Evolutionary conservation across 2,329 filamentous ascomycete genomes (phyloP).

Genomic region (Coleophoma eucalyptorum): DNA sequence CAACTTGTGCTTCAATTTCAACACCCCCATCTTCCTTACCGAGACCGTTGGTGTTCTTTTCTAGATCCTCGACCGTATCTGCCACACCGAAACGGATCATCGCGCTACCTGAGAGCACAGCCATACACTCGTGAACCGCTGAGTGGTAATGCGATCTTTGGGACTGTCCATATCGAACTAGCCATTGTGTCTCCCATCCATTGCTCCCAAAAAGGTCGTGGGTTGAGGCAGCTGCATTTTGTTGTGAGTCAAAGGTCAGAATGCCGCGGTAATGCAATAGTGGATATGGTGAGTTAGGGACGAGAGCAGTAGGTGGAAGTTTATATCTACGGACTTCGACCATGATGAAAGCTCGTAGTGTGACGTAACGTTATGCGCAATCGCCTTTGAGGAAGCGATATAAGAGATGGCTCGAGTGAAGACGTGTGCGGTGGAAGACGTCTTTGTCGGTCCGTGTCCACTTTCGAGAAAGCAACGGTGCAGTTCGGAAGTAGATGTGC

Average conservation of each 20-base stretch:
- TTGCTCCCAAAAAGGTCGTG: slow-evolving; percentile 43
- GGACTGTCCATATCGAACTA: slow-evolving; percentile 51
- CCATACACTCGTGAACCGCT: slow-evolving; percentile 53
- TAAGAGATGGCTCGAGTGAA: no score
- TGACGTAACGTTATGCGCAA: no score
- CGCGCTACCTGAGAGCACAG: slow-evolving; percentile 47
- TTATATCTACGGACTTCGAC: slow-evolving; percentile 31
- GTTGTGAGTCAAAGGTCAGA: slow-evolving; percentile 23
- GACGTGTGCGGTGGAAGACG: no score
- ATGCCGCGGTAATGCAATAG: slow-evolving; percentile 48
- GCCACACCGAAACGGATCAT: slow-evolving; percentile 52
- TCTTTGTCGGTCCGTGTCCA: no score
- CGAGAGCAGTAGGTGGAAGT: slow-evolving; percentile 38
- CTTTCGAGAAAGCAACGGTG: no score
- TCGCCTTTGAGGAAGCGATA: no score
- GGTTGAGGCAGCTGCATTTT: slow-evolving; percentile 26
- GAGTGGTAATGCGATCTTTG: slow-evolving; percentile 56
- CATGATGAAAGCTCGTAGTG: no score
- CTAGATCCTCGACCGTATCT: slow-evolving; percentile 37
- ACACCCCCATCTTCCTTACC: slow-evolving; percentile 46
- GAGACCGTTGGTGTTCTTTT: no score
- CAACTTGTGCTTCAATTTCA: slow-evolving; percentile 40
- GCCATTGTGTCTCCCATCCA: slow-evolving; percentile 51
- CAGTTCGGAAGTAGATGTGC: no score
- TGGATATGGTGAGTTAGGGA: slow-evolving; percentile 48